A percentile compares a stretch with the other conserved stretches of the same genome.
phyloP scores from a whole-genome alignment of 352 stramenopile species.

The Globisporangium lucens region DNA sequence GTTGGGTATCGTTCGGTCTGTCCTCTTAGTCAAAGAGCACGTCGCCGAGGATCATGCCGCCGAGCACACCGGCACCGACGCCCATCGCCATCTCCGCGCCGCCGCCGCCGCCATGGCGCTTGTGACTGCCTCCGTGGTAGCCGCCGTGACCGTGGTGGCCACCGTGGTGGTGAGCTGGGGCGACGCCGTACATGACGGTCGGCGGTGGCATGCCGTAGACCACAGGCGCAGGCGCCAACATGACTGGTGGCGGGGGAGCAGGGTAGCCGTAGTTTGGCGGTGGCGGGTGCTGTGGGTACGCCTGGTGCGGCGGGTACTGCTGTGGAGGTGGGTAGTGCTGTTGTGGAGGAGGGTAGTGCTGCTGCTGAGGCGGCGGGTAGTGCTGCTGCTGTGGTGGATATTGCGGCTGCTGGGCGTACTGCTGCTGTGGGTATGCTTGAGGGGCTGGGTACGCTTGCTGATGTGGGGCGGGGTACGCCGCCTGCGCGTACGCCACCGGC shows the following conservation, averaged over 20 bases:
- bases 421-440: background rate
- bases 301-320: constrained; percentile 23
- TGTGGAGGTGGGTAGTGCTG: constrained; percentile 21
- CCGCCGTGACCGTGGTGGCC: constrained; percentile 33
- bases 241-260: constrained; percentile 20
- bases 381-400: background rate
- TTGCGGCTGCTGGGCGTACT: background rate
- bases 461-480: constrained; percentile 11
- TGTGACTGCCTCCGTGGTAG: constrained; percentile 19
- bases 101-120: constrained; percentile 21
- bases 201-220: constrained; percentile 20
- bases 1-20: background rate
- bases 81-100: constrained; percentile 56
- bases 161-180: constrained; percentile 22
- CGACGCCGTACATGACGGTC: constrained; percentile 14
- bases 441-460: background rate
- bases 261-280: constrained; percentile 15
- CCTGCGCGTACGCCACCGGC: background rate
- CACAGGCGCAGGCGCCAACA: constrained; percentile 13
- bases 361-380: constrained; percentile 12
- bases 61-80: constrained; percentile 67
- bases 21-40: constrained; percentile 42
- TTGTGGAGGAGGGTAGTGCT: constrained; percentile 28
- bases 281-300: background rate
- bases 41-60: constrained; percentile 74